Evolutionary conservation across 1,284 basidiomycete species (phyloP), one percentile per base, ranked within the genome.

Genomic region (Neonothopanus nambi): DNA sequence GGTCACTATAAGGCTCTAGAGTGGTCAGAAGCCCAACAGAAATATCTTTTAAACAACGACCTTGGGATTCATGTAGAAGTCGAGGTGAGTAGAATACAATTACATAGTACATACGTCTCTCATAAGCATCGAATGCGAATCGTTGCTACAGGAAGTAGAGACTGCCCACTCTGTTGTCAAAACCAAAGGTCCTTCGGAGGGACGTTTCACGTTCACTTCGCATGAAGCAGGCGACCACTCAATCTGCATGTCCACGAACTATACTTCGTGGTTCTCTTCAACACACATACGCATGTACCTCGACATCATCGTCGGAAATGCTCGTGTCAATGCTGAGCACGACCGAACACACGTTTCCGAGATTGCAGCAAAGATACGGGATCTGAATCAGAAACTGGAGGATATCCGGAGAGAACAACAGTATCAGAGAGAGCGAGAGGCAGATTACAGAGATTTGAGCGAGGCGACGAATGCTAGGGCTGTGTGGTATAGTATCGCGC

Each of bases 171-270:
- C 77, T 47, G 89, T 96, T 26, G 93, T 94, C 38, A 89, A 90
- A 63, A 95, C 94, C 2, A 87, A 86, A 15, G 97, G 96, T 0
- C 90, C 94, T 5, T 78, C 86, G 6, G 91, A 97, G 52, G 91
- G 96, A 44, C 86, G 87, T 59, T 99, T 99, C 73, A 98, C 96
- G 0, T 99, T 99, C 68, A 97, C 96, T 17, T 95, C 94, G 2
- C 93, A 98, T 71, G 93, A 96, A 59, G 82, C 95, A 52, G 96
- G 95, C 51, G 95, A 98, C 76, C 97, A 99, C 73, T 86, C 91
- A 52, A 97, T 99, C 68, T 99, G 97, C 69, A 81, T 99, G 49
- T 88, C 88, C 12, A 91, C 93, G 26, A 94, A 95, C 67, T 89
- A 93, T 67, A 79, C 87, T 6, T 85, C 90, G 5, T 95, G 91